These are phyloP conservation scores for Yarrowia sp. DNA, from an alignment of 805 yeast species.

Conservation along the genomic window DNA sequence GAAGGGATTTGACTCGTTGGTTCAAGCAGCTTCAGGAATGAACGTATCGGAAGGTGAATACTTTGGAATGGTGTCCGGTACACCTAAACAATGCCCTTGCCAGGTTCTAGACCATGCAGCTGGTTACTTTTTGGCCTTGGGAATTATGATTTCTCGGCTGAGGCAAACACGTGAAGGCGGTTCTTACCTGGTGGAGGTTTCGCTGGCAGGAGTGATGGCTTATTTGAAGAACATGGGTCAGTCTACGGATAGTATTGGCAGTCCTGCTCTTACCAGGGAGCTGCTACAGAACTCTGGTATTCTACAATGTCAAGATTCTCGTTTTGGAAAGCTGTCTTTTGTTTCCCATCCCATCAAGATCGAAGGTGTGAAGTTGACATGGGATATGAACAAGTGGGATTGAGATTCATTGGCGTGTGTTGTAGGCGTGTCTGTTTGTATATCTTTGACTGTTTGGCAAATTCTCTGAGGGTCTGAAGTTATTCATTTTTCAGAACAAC, in stretches of 20 bases:
- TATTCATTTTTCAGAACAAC: too few species aligned
- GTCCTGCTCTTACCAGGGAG: not conserved
- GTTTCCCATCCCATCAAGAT: constrained; percentile 16
- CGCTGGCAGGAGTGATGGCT: constrained; percentile 11
- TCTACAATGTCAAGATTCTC: not conserved
- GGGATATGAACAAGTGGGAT: constrained; percentile 11
- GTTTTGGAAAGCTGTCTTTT: not conserved
- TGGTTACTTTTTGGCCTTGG: constrained; percentile 25
- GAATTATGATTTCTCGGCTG: constrained; percentile 4
- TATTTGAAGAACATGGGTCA: constrained; percentile 9
- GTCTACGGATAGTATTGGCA: not conserved
- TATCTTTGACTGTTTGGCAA: too few species aligned
- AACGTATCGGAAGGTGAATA: constrained; percentile 3
- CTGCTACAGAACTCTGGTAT: not conserved
- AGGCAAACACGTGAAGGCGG: constrained; percentile 21
- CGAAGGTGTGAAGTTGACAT: not conserved
- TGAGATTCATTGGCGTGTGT: too few species aligned
- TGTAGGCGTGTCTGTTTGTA: too few species aligned
- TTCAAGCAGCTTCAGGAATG: constrained; percentile 25
- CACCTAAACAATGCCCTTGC: constrained; percentile 18
- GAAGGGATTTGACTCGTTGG: constrained; percentile 17
- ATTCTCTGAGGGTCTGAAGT: too few species aligned
- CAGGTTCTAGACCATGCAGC: constrained; percentile 30
- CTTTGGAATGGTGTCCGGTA: not conserved
- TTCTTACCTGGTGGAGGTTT: constrained; percentile 1